Conservation (phyloP, 1,284 basidiomycete species). For the Boletellus deceptivus region DNA sequence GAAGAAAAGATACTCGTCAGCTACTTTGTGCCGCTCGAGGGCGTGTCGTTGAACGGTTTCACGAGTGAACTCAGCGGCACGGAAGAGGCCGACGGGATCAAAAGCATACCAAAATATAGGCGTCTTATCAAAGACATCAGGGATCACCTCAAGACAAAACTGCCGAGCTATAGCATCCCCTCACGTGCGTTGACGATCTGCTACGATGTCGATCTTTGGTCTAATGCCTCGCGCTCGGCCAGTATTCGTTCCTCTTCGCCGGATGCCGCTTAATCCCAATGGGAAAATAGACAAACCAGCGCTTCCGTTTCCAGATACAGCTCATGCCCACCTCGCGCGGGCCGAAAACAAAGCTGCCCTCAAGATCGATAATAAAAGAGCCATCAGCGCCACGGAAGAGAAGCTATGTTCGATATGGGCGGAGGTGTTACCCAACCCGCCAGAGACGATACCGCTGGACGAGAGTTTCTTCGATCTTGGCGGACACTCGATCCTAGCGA, state of each 20-base stretch:
- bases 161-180: conserved; percentile 92
- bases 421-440: conserved; percentile 78
- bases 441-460: conserved; percentile 79
- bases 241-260: conserved; percentile 93
- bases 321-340: conserved; percentile 55
- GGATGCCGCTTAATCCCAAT: conserved; percentile 98
- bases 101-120: conserved; percentile 81
- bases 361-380: conserved; percentile 31
- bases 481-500: conserved; percentile 97
- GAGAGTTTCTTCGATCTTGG: conserved; percentile 99
- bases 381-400: conserved; percentile 72
- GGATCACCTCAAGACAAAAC: conserved; percentile 95
- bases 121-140: conserved; percentile 91
- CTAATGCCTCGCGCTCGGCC: conserved; percentile 9
- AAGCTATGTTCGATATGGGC: conserved; percentile 84
- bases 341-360: conserved; percentile 34
- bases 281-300: conserved; percentile 99
- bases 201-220: conserved; percentile 1
- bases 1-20: conserved; percentile 99
- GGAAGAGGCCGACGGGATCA: conserved; percentile 58
- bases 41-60: conserved; percentile 67
- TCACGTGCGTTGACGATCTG: conserved; percentile 59
- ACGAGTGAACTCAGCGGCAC: conserved; percentile 70
- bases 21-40: conserved; percentile 94
- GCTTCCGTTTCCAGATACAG: conserved; percentile 98